Base-by-base conservation (phyloP, 1,284 basidiomycete species). In the Kalmanozyma brasiliensis region DNA sequence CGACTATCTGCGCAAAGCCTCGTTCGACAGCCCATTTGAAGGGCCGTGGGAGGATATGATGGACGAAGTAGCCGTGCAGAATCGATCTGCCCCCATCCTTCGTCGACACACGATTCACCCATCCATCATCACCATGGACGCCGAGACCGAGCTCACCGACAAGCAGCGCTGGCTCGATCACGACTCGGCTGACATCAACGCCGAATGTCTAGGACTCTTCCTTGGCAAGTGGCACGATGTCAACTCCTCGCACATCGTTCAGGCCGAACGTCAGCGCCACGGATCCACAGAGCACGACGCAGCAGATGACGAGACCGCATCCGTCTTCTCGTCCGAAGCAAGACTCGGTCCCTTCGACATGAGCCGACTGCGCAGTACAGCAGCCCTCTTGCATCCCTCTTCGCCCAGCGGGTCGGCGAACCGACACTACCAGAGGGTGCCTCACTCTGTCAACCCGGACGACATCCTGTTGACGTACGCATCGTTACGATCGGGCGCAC, bases 41-140 rank as follows among this genome's bases (percentile, higher is more conserved):
- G 70, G 63, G 13, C 58, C 53, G 2, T 74, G 73, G 64, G 87
- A 88, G 69, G 86, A 87, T 52, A 87, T 89, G 74, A 88, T 93
- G 69, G 85, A 89, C 64, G 88, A 82, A 17, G 60, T 80, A 17
- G 64, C 47, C 13, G 69, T 93, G 89, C 74, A 77, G 49, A 51
- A 36, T 8, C 59, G 71, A 13, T 66, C 68, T n/a, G 40, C 40
- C 5, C 84, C 86, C 26, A 82, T 92, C 38, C 83, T 93, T 38
- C 87, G 89, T n/a, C 85, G 86, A 44, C 90, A 91, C 76, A 85
- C 88, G 33, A 86, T 91, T 52, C 91, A 93, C 78, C 89, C 91
- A 2, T 83, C 87, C 14, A 84, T 93, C 52, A 86, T 92, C 61
- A 87, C 86, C 85, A 85, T 86, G 35, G 88, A 89, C 71, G 86